Conservation (phyloP, 805 yeast species). For the Debaryomyces castellii region DNA sequence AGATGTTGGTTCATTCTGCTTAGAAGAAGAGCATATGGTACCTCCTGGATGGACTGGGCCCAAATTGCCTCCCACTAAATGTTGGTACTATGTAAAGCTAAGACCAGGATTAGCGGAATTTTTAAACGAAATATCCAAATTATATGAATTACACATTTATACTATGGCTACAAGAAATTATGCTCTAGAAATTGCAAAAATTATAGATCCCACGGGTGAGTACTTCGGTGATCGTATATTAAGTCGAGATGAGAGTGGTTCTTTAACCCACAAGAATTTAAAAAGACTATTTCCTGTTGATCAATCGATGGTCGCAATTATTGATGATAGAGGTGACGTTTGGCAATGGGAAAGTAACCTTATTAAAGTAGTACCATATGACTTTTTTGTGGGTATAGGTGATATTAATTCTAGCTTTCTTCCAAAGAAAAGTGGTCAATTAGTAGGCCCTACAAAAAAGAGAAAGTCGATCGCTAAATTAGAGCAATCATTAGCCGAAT, state of each 20-base stretch:
- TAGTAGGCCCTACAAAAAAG: constrained; percentile 62
- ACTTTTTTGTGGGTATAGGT: constrained; percentile 95
- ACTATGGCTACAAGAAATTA: constrained; percentile 98
- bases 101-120: constrained; percentile 85
- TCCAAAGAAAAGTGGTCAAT: constrained; percentile 69
- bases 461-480: constrained; percentile 56
- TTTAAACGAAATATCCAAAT: constrained; percentile 57
- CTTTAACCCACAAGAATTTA: constrained; percentile 82
- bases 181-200: constrained; percentile 83
- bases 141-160: constrained; percentile 89
- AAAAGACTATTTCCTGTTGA: constrained; percentile 92
- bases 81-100: constrained; percentile 90
- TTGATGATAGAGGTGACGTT: constrained; percentile 97
- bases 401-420: constrained; percentile 92
- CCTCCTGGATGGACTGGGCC: constrained; percentile 64
- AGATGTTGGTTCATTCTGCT: constrained; percentile 74
- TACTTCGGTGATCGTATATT: constrained; percentile 90
- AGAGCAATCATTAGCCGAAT: constrained; percentile 24
- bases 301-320: constrained; percentile 92
- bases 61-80: constrained; percentile 53
- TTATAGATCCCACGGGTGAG: constrained; percentile 85
- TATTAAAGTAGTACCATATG: constrained; percentile 91
- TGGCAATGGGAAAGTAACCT: constrained; percentile 97
- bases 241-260: constrained; percentile 93
- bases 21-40: constrained; percentile 70